phyloP scores from a whole-genome alignment of 139 green algal species.

The Chlamydomonas sp. region DNA sequence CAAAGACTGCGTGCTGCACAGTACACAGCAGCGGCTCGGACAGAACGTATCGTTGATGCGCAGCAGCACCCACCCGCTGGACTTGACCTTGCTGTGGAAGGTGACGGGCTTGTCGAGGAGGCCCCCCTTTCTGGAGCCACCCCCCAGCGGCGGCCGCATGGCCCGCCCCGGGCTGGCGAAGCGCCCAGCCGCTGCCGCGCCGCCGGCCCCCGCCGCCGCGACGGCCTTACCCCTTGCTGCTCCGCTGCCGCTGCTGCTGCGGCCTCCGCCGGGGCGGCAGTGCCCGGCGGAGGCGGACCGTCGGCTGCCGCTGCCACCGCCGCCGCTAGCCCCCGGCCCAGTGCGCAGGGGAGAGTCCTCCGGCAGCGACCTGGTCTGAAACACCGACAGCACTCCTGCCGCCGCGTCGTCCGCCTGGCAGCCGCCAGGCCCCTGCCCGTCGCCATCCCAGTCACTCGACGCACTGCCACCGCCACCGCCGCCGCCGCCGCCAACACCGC shows the following conservation, averaged over 20 bases:
- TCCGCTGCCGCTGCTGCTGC: background rate
- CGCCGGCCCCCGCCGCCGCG: background rate
- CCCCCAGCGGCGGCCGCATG: background rate
- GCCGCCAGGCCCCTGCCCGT: too few species aligned
- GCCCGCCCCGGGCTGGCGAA: constrained; percentile 2
- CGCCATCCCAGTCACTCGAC: background rate
- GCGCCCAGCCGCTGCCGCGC: background rate
- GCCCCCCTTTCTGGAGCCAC: background rate
- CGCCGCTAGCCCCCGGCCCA: background rate
- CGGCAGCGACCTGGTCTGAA: constrained; percentile 36
- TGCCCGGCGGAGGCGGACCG: background rate
- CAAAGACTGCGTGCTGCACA: too few species aligned
- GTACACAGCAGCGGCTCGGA: too few species aligned
- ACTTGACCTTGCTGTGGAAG: constrained; percentile 67
- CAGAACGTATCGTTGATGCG: background rate
- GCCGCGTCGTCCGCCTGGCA: background rate
- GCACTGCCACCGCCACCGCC: too few species aligned
- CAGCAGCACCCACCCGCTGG: constrained; percentile 20
- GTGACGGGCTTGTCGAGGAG: constrained; percentile 55
- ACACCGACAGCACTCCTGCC: constrained; percentile 34
- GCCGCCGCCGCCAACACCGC: too few species aligned
- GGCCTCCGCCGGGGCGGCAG: background rate
- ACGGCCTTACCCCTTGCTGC: background rate
- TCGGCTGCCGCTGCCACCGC: background rate
- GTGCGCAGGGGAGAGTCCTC: constrained; percentile 33